These are phyloP conservation scores for Jatropha curcas DNA, from an alignment of 345 rosid species.

Conservation along the genomic window DNA sequence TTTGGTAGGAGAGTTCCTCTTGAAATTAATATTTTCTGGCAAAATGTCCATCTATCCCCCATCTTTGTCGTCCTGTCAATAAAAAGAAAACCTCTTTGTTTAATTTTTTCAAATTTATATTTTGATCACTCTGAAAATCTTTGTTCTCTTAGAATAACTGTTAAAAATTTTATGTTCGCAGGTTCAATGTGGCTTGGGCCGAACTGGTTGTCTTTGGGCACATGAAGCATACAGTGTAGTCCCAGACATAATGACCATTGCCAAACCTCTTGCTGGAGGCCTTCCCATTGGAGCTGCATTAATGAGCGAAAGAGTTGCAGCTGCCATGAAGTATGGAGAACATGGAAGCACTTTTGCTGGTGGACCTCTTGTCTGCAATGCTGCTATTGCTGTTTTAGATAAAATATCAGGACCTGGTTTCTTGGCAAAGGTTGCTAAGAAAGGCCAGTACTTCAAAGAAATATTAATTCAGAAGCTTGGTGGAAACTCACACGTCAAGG, in stretches of 20 bases:
- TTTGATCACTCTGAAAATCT: too few relatives aligned
- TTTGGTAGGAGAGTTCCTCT: too few relatives aligned
- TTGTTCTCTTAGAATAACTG: too few relatives aligned
- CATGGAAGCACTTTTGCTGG: conserved; percentile 98
- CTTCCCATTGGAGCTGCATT: conserved; percentile 83
- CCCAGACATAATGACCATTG: conserved; percentile 92
- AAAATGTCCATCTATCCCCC: neutral
- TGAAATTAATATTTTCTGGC: neutral
- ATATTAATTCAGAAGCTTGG: conserved; percentile 55
- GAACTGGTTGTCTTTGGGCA: conserved; percentile 84
- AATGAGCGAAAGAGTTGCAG: conserved; percentile 74
- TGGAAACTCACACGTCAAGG: conserved; percentile 70
- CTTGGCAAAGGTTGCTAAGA: conserved; percentile 64
- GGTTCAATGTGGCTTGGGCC: conserved; percentile 91
- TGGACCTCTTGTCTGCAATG: conserved; percentile 67
- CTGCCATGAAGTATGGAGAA: conserved; percentile 66
- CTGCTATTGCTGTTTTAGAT: conserved; percentile 64
- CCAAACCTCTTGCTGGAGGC: conserved; percentile 97
- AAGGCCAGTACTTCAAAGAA: conserved; percentile 67
- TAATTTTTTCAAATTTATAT: too few relatives aligned
- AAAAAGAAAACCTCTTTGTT: neutral
- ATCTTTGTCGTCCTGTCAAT: neutral
- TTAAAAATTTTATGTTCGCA: conserved; percentile 17
- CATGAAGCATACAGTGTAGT: conserved; percentile 59
- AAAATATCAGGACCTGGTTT: conserved; percentile 70